A percentile compares a stretch with the other conserved stretches of the same genome.
Evolutionary conservation across 2,329 filamentous ascomycete genomes (phyloP).

Genomic region (Akanthomyces dipterigenus): DNA sequence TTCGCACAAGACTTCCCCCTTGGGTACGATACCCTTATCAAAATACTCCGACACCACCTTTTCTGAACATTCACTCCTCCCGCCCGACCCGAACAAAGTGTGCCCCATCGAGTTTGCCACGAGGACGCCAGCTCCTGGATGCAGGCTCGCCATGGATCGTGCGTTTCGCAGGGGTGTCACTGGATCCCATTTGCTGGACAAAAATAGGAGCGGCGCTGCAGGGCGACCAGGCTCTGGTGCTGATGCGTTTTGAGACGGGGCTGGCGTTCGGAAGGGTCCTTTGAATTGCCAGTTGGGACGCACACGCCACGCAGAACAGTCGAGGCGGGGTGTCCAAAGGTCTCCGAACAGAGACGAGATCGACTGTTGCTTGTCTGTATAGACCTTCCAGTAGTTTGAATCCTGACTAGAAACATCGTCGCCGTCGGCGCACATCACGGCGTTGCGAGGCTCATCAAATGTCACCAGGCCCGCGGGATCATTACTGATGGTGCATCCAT

Average conservation of each 20-base stretch:
- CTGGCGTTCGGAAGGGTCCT: constrained; percentile 5
- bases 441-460: not conserved
- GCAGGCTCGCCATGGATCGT: constrained; percentile 20
- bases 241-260: not conserved
- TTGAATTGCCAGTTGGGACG: constrained; percentile 6
- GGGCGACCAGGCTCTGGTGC: constrained; percentile 24
- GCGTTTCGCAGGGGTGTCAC: constrained; percentile 36
- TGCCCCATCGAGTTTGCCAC: constrained; percentile 20
- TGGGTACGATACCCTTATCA: constrained; percentile 16
- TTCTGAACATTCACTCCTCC: constrained; percentile 14
- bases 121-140: constrained; percentile 19
- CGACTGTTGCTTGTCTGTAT: constrained; percentile 21
- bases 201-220: constrained; percentile 36
- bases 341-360: constrained; percentile 27
- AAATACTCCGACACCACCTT: constrained; percentile 18
- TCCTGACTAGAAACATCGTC: constrained; percentile 17
- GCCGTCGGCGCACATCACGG: constrained; percentile 31
- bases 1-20: constrained; percentile 14
- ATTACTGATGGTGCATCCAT: not conserved
- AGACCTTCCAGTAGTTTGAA: constrained; percentile 21
- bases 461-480: not conserved
- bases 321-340: constrained; percentile 30
- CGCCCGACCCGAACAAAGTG: not conserved
- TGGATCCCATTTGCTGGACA: constrained; percentile 38
- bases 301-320: constrained; percentile 30